Conservation (phyloP, 108 stramenopile genomes). For the Cyclostephanos tholiformis region DNA sequence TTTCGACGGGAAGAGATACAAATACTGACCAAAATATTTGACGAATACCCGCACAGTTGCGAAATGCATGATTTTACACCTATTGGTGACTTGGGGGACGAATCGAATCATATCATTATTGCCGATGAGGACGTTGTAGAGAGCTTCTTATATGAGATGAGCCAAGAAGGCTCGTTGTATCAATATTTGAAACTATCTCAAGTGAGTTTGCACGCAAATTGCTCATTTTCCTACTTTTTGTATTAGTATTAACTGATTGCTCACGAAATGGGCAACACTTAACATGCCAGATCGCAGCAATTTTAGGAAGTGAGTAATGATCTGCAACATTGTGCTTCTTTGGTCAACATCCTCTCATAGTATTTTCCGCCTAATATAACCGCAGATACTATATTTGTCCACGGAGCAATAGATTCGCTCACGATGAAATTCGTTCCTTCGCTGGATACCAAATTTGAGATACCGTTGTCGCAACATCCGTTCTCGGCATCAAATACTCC, state of each 20-base stretch:
- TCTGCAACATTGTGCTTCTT: background rate
- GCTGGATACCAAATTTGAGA: slow-evolving; percentile 50
- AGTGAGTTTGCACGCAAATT: background rate
- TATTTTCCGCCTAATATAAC: background rate
- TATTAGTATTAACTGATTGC: no score
- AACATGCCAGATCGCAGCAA: slow-evolving; percentile 33
- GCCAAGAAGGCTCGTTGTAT: slow-evolving; percentile 51
- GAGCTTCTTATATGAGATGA: slow-evolving; percentile 57
- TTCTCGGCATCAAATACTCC: slow-evolving; percentile 2
- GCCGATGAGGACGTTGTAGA: slow-evolving; percentile 65
- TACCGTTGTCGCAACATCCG: slow-evolving; percentile 38
- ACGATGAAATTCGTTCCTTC: slow-evolving; percentile 64
- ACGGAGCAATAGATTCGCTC: slow-evolving; percentile 58
- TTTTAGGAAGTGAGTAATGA: slow-evolving; percentile 41
- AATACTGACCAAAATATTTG: slow-evolving; percentile 26
- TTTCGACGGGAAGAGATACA: slow-evolving; percentile 61
- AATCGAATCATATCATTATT: slow-evolving; percentile 10
- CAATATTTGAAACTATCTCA: slow-evolving; percentile 58
- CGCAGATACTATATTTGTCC: slow-evolving; percentile 65
- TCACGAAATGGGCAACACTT: no score
- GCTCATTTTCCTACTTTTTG: no score
- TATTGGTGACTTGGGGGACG: slow-evolving; percentile 19
- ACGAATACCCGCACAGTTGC: slow-evolving; percentile 20
- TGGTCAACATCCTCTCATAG: background rate
- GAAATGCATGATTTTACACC: slow-evolving; percentile 11